Evolutionary conservation across 495 filamentous ascomycete genomes (phyloP).

Genomic region (Penicillium pancosmium): DNA sequence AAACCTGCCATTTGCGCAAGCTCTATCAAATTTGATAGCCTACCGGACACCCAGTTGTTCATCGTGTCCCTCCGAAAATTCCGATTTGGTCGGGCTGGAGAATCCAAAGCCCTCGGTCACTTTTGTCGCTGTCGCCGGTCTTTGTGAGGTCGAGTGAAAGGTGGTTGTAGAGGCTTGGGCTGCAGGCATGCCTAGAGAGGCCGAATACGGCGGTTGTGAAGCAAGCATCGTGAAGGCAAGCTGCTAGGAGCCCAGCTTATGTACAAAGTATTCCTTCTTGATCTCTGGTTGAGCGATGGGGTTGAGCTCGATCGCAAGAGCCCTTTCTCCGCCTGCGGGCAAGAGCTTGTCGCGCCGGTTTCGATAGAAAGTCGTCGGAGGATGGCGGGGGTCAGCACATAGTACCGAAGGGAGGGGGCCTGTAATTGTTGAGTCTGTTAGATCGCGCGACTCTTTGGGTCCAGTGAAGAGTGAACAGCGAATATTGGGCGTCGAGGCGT

Average conservation of each 20-base stretch:
- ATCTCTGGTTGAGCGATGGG: not conserved
- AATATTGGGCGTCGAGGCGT: not conserved
- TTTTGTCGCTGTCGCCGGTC: conserved; percentile 57
- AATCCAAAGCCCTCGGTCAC: conserved; percentile 65
- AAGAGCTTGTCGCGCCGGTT: conserved; percentile 13
- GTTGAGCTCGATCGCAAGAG: conserved; percentile 6
- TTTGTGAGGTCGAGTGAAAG: conserved; percentile 53
- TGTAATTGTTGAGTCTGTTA: conserved; percentile 13
- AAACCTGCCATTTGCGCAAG: not conserved
- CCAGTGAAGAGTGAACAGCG: not conserved
- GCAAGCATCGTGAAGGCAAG: conserved; percentile 68
- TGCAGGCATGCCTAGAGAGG: conserved; percentile 61
- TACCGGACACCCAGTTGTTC: conserved; percentile 63
- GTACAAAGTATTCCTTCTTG: not conserved
- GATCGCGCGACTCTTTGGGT: conserved; percentile 3
- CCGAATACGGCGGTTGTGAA: conserved; percentile 75
- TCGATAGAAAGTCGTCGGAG: conserved; percentile 12
- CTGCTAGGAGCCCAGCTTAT: not conserved
- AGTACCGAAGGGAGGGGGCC: conserved; percentile 11
- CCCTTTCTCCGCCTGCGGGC: conserved; percentile 18
- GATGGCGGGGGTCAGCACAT: conserved; percentile 25
- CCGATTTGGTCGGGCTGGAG: conserved; percentile 87
- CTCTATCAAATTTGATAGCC: conserved; percentile 13
- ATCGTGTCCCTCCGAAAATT: conserved; percentile 80
- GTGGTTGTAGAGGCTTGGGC: conserved; percentile 55